A percentile compares a stretch with the other conserved stretches of the same genome.
Conservation (phyloP, 1,139 yeast genomes). For the Geotrichum candidum region DNA sequence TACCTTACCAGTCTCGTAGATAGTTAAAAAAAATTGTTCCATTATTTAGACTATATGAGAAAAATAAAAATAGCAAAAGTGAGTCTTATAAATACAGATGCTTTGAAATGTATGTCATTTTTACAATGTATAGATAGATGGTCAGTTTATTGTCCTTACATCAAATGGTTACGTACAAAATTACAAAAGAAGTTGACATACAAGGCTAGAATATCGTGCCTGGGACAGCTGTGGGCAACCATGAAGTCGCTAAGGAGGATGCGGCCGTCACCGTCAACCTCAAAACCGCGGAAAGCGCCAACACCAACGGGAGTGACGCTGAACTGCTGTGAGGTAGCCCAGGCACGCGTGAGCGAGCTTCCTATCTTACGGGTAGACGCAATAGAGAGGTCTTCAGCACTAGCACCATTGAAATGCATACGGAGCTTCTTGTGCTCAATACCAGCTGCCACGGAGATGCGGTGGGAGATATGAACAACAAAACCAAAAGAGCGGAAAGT, state of each 20-base stretch:
- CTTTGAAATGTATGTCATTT: too few relatives aligned
- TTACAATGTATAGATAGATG: too few relatives aligned
- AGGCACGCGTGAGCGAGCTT: background rate
- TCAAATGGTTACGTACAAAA: too few relatives aligned
- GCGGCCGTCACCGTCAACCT: slow-evolving; percentile 3
- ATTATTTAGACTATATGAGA: too few relatives aligned
- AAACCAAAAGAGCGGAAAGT: background rate
- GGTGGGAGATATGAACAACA: background rate
- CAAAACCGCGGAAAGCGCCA: slow-evolving; percentile 2
- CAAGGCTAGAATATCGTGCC: slow-evolving; percentile 82
- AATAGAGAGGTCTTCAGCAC: slow-evolving; percentile 1
- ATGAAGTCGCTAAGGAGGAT: background rate
- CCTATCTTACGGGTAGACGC: background rate
- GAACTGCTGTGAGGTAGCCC: background rate
- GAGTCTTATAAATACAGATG: too few relatives aligned
- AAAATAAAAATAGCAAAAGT: too few relatives aligned
- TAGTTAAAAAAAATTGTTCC: too few relatives aligned
- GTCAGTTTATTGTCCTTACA: too few relatives aligned
- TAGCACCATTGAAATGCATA: background rate
- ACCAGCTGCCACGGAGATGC: background rate
- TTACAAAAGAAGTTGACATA: background rate
- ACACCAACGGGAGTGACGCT: background rate
- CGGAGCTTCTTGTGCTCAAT: background rate
- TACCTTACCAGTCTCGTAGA: too few relatives aligned
- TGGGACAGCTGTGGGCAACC: slow-evolving; percentile 58